A percentile compares a stretch with the other conserved stretches of the same genome.
Conservation (phyloP, 805 yeast genomes). For the Dipodascus albidus region DNA sequence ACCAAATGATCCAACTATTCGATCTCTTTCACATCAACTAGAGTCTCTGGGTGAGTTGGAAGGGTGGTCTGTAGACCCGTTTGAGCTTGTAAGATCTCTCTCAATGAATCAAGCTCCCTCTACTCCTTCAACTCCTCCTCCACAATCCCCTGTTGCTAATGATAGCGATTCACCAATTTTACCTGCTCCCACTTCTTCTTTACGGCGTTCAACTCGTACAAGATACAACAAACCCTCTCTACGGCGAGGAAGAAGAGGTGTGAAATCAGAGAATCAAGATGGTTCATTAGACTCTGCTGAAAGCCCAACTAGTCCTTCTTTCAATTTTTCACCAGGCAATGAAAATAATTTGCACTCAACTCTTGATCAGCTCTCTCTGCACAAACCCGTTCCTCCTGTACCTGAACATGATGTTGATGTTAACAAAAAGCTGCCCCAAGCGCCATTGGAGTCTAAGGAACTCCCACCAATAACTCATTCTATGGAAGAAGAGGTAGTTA, state of each 20-base stretch:
- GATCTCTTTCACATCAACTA: slow-evolving; percentile 49
- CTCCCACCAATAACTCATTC: slow-evolving; percentile 4
- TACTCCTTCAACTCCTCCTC: slow-evolving; percentile 3
- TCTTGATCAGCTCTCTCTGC: not conserved
- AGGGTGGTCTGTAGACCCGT: slow-evolving; percentile 55
- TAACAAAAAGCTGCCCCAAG: not conserved
- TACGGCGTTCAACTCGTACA: slow-evolving; percentile 16
- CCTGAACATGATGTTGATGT: slow-evolving; percentile 1
- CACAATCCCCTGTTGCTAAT: slow-evolving; percentile 8
- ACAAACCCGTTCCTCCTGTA: slow-evolving; percentile 3
- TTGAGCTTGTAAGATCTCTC: slow-evolving; percentile 68
- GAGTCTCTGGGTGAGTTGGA: slow-evolving; percentile 60
- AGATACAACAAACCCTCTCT: slow-evolving; percentile 13
- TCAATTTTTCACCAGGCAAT: not conserved
- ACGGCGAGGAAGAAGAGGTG: slow-evolving; percentile 6
- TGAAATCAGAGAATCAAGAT: not conserved
- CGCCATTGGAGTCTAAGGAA: not conserved
- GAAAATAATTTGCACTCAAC: not conserved
- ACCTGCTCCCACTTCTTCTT: slow-evolving; percentile 13
- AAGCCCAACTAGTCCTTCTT: not conserved
- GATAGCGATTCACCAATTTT: slow-evolving; percentile 18
- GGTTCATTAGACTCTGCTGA: not conserved
- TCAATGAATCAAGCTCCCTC: slow-evolving; percentile 25
- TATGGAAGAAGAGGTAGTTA: not conserved
- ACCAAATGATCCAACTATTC: slow-evolving; percentile 17